These are phyloP conservation scores for Cairneyella variabilis DNA, from an alignment of 495 filamentous ascomycete species.

Conservation along the genomic window DNA sequence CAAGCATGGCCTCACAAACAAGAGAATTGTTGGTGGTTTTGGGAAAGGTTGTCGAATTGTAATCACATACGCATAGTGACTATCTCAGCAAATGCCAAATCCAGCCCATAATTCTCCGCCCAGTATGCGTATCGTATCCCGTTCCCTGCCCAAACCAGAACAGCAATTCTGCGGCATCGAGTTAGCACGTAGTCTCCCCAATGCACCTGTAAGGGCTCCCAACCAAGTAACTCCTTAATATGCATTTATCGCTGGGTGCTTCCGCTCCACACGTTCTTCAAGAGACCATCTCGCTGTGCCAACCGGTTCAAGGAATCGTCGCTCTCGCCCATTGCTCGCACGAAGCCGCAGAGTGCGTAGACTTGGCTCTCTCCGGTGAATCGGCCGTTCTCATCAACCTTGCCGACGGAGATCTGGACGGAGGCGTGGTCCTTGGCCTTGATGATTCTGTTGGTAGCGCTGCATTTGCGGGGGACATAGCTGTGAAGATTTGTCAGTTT, in stretches of 20 bases:
- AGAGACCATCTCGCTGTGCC: constrained; percentile 88
- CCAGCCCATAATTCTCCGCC: constrained; percentile 18
- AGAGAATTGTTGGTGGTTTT: constrained; percentile 5
- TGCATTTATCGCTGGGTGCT: constrained; percentile 67
- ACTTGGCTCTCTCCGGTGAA: constrained; percentile 97
- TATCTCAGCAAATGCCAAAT: constrained; percentile 27
- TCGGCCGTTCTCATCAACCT: constrained; percentile 96
- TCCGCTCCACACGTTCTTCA: constrained; percentile 94
- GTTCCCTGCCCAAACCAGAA: constrained; percentile 34
- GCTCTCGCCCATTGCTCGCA: constrained; percentile 94
- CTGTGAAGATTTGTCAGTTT: constrained; percentile 40
- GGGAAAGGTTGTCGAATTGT: constrained; percentile 28
- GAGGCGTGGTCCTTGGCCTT: constrained; percentile 98
- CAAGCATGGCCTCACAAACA: constrained; percentile 7
- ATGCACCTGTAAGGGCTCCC: constrained; percentile 1
- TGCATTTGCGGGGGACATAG: constrained; percentile 99
- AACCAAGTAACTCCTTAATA: constrained; percentile 25
- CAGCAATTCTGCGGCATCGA: constrained; percentile 29
- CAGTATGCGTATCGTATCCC: constrained; percentile 13
- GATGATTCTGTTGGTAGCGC: constrained; percentile 95
- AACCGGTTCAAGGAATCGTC: constrained; percentile 96
- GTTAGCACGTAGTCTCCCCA: constrained; percentile 24
- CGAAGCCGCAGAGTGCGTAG: constrained; percentile 96
- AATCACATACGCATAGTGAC: constrained; percentile 27
- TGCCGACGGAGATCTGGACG: constrained; percentile 85